Conservation (phyloP, 2,329 filamentous ascomycete species). For the Botryotinia convoluta region DNA sequence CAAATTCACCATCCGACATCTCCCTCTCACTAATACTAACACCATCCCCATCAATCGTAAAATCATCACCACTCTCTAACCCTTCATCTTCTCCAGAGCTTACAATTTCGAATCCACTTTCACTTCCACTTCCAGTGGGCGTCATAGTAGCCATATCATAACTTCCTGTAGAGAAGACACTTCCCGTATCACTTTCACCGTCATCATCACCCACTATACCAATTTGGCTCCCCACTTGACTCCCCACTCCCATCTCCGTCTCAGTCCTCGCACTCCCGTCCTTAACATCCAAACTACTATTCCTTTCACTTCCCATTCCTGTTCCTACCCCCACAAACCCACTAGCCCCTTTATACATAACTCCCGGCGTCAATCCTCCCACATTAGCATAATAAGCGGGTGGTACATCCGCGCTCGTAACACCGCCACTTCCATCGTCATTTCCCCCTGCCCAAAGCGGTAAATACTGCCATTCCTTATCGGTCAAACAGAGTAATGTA, state of each 20-base stretch:
- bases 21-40: neutral
- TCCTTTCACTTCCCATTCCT: neutral
- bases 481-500: conserved; percentile 50
- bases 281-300: conserved; percentile 9
- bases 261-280: neutral
- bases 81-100: neutral
- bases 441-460: conserved; percentile 63
- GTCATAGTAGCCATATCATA: conserved; percentile 15
- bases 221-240: neutral
- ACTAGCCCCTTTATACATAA: conserved; percentile 8
- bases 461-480: conserved; percentile 59
- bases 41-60: neutral
- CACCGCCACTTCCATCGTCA: conserved; percentile 50
- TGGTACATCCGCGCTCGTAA: conserved; percentile 43
- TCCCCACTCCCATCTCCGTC: neutral
- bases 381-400: conserved; percentile 27
- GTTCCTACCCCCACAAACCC: conserved; percentile 8
- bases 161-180: neutral
- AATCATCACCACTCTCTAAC: neutral
- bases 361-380: neutral
- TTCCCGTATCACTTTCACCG: neutral
- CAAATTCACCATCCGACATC: neutral
- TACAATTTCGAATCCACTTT: conserved; percentile 11
- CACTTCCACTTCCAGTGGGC: conserved; percentile 6
- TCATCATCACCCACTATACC: neutral